Conservation (phyloP, 129 eudicot genomes). For the Artemisia argyi region DNA sequence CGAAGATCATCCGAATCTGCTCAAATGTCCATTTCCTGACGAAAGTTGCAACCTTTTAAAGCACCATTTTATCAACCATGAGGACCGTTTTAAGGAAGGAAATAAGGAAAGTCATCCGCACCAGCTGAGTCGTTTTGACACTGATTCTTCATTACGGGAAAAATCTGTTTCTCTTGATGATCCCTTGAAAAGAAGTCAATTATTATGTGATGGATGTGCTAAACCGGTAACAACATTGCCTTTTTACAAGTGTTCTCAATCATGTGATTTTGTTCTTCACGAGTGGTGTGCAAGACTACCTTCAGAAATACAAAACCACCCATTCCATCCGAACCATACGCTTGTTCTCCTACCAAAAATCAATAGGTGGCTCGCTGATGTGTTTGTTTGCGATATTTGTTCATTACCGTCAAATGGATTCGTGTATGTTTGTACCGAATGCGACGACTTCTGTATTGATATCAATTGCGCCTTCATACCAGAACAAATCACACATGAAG, state of each 20-base stretch:
- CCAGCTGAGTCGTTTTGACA: too few relatives aligned
- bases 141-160: too few relatives aligned
- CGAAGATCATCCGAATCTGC: too few relatives aligned
- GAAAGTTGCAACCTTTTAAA: too few relatives aligned
- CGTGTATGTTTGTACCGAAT: background rate
- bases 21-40: too few relatives aligned
- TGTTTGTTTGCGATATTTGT: background rate
- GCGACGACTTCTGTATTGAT: background rate
- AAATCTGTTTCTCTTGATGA: background rate
- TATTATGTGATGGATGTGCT: background rate
- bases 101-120: too few relatives aligned
- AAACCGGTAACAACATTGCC: background rate
- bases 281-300: constrained; percentile 10
- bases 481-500: too few relatives aligned
- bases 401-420: background rate
- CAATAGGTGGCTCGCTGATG: too few relatives aligned
- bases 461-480: background rate
- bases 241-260: background rate
- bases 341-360: background rate
- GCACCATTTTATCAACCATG: too few relatives aligned
- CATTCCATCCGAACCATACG: background rate
- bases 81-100: too few relatives aligned
- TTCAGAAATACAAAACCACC: background rate
- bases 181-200: background rate
- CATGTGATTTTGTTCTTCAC: background rate